phyloP scores from a whole-genome alignment of 1,284 basidiomycete species.

The Coniferiporia sulphurascens region DNA sequence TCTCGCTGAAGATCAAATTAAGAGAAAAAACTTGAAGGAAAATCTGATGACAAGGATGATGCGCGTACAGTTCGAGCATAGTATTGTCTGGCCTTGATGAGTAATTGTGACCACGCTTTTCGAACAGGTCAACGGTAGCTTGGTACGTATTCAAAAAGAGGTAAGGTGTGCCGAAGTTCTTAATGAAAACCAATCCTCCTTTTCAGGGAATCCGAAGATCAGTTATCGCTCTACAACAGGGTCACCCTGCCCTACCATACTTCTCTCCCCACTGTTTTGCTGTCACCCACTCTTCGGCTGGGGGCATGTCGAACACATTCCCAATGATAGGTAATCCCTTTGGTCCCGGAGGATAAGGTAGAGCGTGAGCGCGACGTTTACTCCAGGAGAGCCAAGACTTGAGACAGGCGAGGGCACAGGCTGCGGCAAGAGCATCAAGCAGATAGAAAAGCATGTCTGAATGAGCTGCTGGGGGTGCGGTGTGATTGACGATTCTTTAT shows the following conservation, averaged over 20 bases:
- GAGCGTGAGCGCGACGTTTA: background rate
- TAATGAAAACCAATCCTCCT: conserved; percentile 23
- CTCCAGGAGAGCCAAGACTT: background rate
- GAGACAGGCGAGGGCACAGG: background rate
- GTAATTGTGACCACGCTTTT: conserved; percentile 23
- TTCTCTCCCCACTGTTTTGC: conserved; percentile 19
- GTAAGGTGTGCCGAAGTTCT: conserved; percentile 20
- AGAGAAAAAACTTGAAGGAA: background rate
- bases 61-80: conserved; percentile 12
- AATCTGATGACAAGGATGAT: background rate
- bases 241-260: conserved; percentile 14
- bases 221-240: background rate
- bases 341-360: conserved; percentile 17
- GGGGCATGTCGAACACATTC: conserved; percentile 20
- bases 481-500: too few species aligned
- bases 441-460: background rate
- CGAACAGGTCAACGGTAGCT: conserved; percentile 22
- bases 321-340: conserved; percentile 19
- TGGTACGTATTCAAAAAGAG: conserved; percentile 24
- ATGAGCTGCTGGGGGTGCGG: too few species aligned
- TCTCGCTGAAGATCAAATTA: background rate
- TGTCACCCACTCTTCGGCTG: conserved; percentile 14
- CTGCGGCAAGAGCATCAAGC: background rate
- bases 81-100: conserved; percentile 21
- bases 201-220: background rate